phyloP scores from a whole-genome alignment of 179 eudicot species.

The Vitellaria paradoxa region DNA sequence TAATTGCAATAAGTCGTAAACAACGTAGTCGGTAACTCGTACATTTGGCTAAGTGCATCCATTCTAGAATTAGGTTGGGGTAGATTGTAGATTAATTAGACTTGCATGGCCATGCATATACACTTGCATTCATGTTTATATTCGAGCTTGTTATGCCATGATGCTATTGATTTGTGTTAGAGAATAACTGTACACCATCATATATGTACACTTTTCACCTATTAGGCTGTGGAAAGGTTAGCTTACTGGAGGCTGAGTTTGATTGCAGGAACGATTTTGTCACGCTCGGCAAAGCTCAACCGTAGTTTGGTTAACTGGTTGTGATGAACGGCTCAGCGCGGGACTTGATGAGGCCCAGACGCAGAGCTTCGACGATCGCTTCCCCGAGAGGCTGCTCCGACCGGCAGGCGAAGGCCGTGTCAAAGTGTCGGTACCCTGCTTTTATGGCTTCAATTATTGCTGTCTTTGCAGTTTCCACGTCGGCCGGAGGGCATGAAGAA shows the following conservation, averaged over 20 bases:
- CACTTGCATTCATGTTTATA: too few relatives aligned
- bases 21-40: too few relatives aligned
- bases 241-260: constrained; percentile 24
- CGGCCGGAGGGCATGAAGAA: not conserved
- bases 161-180: too few relatives aligned
- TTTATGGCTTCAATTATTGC: not conserved
- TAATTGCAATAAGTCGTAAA: too few relatives aligned
- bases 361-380: constrained; percentile 23
- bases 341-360: constrained; percentile 19
- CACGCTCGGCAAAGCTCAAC: constrained; percentile 7
- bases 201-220: too few relatives aligned
- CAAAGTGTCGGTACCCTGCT: constrained; percentile 30
- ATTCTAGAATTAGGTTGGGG: too few relatives aligned
- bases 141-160: too few relatives aligned
- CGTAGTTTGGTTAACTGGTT: constrained; percentile 28
- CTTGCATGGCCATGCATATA: too few relatives aligned
- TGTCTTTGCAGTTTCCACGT: not conserved
- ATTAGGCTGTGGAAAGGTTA: too few relatives aligned
- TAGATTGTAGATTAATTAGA: too few relatives aligned
- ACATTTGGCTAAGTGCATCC: too few relatives aligned
- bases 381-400: constrained; percentile 27
- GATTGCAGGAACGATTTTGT: constrained; percentile 19
- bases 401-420: constrained; percentile 23
- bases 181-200: too few relatives aligned
- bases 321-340: constrained; percentile 25